These are phyloP conservation scores for Emergomyces pasteurianus DNA, from an alignment of 2,329 filamentous ascomycete species.

Conservation along the genomic window DNA sequence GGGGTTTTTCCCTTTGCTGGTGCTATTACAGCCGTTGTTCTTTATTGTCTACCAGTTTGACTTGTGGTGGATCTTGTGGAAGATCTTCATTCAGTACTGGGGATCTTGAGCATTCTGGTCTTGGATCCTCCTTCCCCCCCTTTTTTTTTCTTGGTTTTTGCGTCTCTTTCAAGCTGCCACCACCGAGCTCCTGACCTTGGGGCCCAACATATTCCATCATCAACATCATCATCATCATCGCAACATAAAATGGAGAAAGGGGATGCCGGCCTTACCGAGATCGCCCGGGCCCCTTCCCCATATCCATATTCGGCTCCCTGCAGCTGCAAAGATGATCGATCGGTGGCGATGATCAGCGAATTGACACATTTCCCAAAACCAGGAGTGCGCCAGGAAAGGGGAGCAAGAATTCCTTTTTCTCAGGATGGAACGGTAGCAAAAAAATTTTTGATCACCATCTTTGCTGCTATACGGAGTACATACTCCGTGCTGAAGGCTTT, in stretches of 20 bases:
- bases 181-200: neutral
- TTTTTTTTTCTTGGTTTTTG: neutral
- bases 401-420: neutral
- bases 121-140: neutral
- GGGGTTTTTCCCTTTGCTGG: neutral
- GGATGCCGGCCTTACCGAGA: neutral
- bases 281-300: neutral
- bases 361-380: too few relatives aligned
- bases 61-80: too few relatives aligned
- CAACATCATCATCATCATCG: too few relatives aligned
- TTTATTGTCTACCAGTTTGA: too few relatives aligned
- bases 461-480: neutral
- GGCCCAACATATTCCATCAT: neutral
- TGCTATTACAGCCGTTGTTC: too few relatives aligned
- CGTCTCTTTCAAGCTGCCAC: neutral
- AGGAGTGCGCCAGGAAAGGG: too few relatives aligned
- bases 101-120: too few relatives aligned
- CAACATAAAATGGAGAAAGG: neutral
- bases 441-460: neutral
- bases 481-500: too few relatives aligned
- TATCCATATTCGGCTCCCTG: neutral
- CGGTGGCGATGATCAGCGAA: neutral
- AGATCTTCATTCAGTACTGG: too few relatives aligned
- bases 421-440: neutral
- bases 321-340: neutral